phyloP scores from a whole-genome alignment of 371 early-diverging fungal genomes.

The Caulochytrium protostelioides region DNA sequence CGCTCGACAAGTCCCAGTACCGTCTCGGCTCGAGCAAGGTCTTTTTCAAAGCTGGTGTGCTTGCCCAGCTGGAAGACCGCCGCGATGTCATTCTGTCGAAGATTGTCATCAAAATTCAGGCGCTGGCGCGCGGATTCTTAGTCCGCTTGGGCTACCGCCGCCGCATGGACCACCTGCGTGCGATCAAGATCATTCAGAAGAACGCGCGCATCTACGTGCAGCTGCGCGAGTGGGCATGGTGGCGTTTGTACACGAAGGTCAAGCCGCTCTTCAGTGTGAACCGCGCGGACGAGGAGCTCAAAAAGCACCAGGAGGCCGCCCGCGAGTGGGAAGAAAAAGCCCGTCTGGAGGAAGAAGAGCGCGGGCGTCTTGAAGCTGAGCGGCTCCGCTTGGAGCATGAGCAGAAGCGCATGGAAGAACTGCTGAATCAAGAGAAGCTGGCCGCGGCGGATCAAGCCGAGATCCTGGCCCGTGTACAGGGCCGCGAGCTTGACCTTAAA shows the following conservation, averaged over 20 bases:
- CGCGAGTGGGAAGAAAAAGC: slow-evolving; percentile 34
- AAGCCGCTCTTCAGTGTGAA: slow-evolving; percentile 88
- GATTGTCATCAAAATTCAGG: slow-evolving; percentile 68
- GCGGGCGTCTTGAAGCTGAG: slow-evolving; percentile 22
- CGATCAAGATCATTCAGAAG: slow-evolving; percentile 73
- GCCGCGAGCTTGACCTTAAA: slow-evolving; percentile 37
- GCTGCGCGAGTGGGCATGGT: slow-evolving; percentile 86
- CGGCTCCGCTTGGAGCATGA: slow-evolving; percentile 34
- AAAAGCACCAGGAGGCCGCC: slow-evolving; percentile 37
- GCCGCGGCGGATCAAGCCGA: slow-evolving; percentile 56
- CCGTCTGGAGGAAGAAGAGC: slow-evolving; percentile 26
- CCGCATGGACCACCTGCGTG: slow-evolving; percentile 52
- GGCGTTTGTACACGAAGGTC: slow-evolving; percentile 85
- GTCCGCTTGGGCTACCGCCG: slow-evolving; percentile 47
- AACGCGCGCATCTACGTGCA: slow-evolving; percentile 71
- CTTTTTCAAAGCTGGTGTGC: slow-evolving; percentile 94
- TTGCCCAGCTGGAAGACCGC: slow-evolving; percentile 89
- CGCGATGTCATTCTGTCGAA: slow-evolving; percentile 64
- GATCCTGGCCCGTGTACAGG: slow-evolving; percentile 48
- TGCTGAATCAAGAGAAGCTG: slow-evolving; percentile 42
- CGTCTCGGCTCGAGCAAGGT: slow-evolving; percentile 89
- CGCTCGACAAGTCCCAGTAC: slow-evolving; percentile 55
- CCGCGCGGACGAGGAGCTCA: slow-evolving; percentile 48
- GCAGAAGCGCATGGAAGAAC: slow-evolving; percentile 39
- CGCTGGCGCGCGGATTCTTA: slow-evolving; percentile 61